Conservation (phyloP, 345 rosid species). For the Draba incana region DNA sequence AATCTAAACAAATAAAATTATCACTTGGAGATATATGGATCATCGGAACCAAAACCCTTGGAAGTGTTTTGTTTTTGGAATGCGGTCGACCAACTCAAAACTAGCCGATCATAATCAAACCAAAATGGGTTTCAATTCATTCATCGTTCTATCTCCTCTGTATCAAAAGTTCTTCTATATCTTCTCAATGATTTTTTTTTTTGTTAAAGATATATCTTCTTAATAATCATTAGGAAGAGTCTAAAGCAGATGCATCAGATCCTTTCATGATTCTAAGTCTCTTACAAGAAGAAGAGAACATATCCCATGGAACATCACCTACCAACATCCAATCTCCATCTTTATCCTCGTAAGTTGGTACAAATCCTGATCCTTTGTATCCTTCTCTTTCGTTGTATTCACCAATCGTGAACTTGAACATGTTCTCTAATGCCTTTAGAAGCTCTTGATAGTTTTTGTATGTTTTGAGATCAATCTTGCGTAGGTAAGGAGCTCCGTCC, state of each 20-base stretch:
- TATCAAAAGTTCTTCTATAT: constrained; percentile 1
- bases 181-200: too few species aligned
- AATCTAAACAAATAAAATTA: neutral
- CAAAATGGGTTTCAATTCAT: constrained; percentile 39
- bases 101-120: constrained; percentile 30
- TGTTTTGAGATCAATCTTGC: constrained; percentile 67
- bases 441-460: constrained; percentile 58
- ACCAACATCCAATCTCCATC: constrained; percentile 86
- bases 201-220: too few species aligned
- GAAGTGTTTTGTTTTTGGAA: neutral
- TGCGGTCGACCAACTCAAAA: constrained; percentile 27
- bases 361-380: constrained; percentile 62
- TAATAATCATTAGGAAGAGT: constrained; percentile 31
- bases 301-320: constrained; percentile 89
- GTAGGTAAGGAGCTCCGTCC: constrained; percentile 80
- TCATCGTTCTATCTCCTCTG: constrained; percentile 2
- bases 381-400: constrained; percentile 55
- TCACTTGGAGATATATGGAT: constrained; percentile 27
- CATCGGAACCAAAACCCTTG: constrained; percentile 28
- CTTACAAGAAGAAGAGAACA: constrained; percentile 62
- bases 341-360: constrained; percentile 78
- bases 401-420: constrained; percentile 69
- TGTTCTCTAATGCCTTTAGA: constrained; percentile 61
- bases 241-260: constrained; percentile 50
- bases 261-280: constrained; percentile 64